phyloP scores from a whole-genome alignment of 2,329 filamentous ascomycete genomes.

The Aureobasidium leucospermi region DNA sequence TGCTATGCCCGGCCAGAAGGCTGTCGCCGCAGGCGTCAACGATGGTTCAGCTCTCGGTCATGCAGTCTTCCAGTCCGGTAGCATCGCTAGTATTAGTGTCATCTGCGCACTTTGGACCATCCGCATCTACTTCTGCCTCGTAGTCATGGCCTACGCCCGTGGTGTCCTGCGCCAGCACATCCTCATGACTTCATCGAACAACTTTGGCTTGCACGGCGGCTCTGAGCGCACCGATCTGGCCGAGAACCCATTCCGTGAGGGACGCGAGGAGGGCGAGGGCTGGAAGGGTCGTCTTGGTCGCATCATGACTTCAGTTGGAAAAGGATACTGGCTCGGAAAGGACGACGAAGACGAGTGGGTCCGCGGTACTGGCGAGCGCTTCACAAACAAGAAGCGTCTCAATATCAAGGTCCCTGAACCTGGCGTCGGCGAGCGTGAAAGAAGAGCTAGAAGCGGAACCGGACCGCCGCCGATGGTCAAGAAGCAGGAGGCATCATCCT shows the following conservation, averaged over 20 bases:
- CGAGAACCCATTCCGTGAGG: slow-evolving; percentile 62
- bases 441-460: slow-evolving; percentile 55
- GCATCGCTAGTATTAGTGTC: slow-evolving; percentile 68
- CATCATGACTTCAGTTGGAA: slow-evolving; percentile 65
- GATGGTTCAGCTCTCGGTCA: slow-evolving; percentile 47
- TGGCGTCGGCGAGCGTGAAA: slow-evolving; percentile 49
- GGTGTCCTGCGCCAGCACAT: slow-evolving; percentile 66
- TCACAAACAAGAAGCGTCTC: slow-evolving; percentile 36
- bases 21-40: slow-evolving; percentile 39
- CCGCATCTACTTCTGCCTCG: slow-evolving; percentile 73
- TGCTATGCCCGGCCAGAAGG: slow-evolving; percentile 44
- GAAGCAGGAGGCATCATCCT: slow-evolving; percentile 2
- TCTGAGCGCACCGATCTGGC: slow-evolving; percentile 41
- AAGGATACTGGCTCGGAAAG: slow-evolving; percentile 71
- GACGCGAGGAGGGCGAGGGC: slow-evolving; percentile 67
- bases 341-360: slow-evolving; percentile 60
- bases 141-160: slow-evolving; percentile 77
- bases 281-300: slow-evolving; percentile 75
- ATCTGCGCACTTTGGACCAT: slow-evolving; percentile 68
- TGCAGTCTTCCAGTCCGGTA: slow-evolving; percentile 58
- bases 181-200: slow-evolving; percentile 29
- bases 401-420: slow-evolving; percentile 35
- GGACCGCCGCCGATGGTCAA: slow-evolving; percentile 39
- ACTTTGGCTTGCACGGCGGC: slow-evolving; percentile 31
- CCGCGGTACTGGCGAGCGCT: slow-evolving; percentile 53